Base-by-base conservation (phyloP, 2,329 filamentous ascomycete species). In the Alternaria dauci region DNA sequence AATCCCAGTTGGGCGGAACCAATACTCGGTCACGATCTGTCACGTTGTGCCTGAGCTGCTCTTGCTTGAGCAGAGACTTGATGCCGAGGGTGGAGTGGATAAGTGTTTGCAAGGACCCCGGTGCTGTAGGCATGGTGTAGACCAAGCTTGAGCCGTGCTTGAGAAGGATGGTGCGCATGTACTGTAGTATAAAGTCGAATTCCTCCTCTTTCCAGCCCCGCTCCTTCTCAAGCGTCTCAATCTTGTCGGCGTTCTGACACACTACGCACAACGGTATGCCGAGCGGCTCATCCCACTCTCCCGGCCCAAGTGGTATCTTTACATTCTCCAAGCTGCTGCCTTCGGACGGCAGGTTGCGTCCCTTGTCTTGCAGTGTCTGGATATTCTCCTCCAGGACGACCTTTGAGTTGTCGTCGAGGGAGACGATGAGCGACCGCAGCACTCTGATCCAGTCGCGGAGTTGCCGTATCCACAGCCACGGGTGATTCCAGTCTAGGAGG, bases 1-100 rank as follows among this genome's bases (percentile, higher is more conserved):
- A 97, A 79, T 99, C 95, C 95, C 95, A 99, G 77, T 97, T 97
- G 16, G 94, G 91, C 2, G 94, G 94, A 0, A 99, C 91, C 5
- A 97, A 85, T 55, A 99, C 94, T 83, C 96, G 96, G 78, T 97
- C 94, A 61, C 94, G 87, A 80, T 95, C 95, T 67, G 96, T 95
- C 62, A 96, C 91, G 71, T 97, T 96, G 76, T 94, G 76, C 53
- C 78, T 74, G 11, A 81, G 67, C 43, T 76, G 69, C 53, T 78
- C 75, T 59, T 79, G 77, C 62, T 78, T 87, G 18, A 96, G 82
- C 20, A 95, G 85, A 23, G 92, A 96, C 62, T 92, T 92, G 76
- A 96, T 94, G 55, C 91, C 92, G 18, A 97, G 84, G 52, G 91
- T 93, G 11, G 93, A 93, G 79, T 97, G 93, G 55, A 96, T 86